These are phyloP conservation scores for Cadophora malorum DNA, from an alignment of 2,329 filamentous ascomycete genomes.

Conservation along the genomic window DNA sequence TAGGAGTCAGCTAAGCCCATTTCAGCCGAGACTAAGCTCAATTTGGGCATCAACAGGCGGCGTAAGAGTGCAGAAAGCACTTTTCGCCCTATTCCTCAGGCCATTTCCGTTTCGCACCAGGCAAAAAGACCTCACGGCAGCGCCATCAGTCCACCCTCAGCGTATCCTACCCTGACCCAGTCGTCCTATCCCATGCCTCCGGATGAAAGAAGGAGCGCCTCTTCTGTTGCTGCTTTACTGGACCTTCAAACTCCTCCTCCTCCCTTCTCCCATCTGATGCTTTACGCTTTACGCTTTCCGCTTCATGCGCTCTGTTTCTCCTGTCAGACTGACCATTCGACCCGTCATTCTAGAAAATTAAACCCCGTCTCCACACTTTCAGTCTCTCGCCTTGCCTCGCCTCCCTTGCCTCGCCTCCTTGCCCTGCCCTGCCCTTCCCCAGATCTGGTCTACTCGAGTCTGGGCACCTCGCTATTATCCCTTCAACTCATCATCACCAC, in stretches of 20 bases:
- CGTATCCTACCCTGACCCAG: neutral
- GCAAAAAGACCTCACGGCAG: neutral
- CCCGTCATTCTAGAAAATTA: neutral
- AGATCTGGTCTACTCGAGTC: neutral
- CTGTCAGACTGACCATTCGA: neutral
- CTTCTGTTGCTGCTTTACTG: constrained; percentile 5
- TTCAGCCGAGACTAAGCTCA: no score
- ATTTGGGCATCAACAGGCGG: no score
- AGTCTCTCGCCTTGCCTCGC: neutral
- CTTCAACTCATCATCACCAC: neutral
- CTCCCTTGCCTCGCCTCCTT: neutral
- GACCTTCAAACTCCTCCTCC: neutral
- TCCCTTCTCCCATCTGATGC: no score
- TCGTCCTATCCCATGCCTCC: neutral
- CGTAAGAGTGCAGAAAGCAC: neutral
- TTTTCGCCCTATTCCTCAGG: neutral
- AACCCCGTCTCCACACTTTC: neutral
- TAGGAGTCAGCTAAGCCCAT: neutral
- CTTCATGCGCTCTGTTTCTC: neutral
- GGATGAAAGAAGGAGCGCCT: constrained; percentile 19
- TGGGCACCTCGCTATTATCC: neutral
- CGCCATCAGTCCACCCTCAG: neutral
- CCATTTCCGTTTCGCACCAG: no score
- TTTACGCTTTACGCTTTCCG: neutral
- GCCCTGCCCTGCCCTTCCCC: neutral